These are phyloP conservation scores for Leptodontidium sp. DNA, from an alignment of 2,329 filamentous ascomycete genomes.

Conservation along the genomic window DNA sequence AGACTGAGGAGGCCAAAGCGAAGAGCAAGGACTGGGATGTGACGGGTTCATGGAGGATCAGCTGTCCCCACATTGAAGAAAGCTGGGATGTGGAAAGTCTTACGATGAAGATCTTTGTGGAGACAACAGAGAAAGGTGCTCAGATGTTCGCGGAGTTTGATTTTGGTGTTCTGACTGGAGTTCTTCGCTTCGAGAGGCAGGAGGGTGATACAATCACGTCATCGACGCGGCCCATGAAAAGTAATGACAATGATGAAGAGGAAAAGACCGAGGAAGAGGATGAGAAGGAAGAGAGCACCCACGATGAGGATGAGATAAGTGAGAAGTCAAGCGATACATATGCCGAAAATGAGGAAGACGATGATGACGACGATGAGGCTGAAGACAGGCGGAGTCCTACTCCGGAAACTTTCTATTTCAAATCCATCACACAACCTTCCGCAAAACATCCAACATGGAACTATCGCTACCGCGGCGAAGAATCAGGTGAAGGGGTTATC, in stretches of 20 bases:
- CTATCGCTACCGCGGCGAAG: conserved; percentile 27
- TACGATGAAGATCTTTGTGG: conserved; percentile 19
- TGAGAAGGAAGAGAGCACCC: not conserved
- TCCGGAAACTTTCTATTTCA: conserved; percentile 29
- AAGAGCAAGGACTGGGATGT: conserved; percentile 36
- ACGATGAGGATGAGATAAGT: conserved; percentile 14
- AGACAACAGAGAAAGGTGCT: conserved; percentile 12
- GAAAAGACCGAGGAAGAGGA: not conserved
- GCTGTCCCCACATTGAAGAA: conserved; percentile 23
- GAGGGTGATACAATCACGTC: not conserved
- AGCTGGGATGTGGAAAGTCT: conserved; percentile 7
- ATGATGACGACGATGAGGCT: conserved; percentile 4
- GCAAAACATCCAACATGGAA: conserved; percentile 21
- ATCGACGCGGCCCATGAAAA: not conserved
- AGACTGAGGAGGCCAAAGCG: conserved; percentile 27
- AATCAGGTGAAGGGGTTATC: conserved; percentile 23
- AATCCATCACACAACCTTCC: conserved; percentile 14
- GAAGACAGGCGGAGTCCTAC: conserved; percentile 24
- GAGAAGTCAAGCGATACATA: conserved; percentile 12
- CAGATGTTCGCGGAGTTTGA: conserved; percentile 35
- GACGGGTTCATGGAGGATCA: conserved; percentile 26
- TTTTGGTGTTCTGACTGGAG: conserved; percentile 25
- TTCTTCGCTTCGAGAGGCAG: conserved; percentile 30
- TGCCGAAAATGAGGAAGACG: conserved; percentile 4
- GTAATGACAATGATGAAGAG: not conserved